A percentile compares a stretch with the other conserved stretches of the same genome.
These are phyloP conservation scores for Malus sylvestris DNA, from an alignment of 306 rosid species.

Conservation along the genomic window DNA sequence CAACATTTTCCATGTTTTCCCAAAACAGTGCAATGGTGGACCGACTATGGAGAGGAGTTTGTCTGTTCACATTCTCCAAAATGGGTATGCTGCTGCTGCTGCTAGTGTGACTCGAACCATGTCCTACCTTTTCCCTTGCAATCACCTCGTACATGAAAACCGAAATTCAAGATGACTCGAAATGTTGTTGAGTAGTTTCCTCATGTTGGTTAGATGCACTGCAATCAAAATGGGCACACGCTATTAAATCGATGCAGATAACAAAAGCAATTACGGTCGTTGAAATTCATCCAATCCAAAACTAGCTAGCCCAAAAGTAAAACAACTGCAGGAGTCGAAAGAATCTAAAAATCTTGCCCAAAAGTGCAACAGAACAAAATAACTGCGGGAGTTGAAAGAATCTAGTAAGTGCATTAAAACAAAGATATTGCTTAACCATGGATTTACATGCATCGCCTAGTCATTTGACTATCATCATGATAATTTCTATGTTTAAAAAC, in stretches of 20 bases:
- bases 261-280: no score
- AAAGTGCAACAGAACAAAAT: background rate
- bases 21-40: constrained; percentile 76
- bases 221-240: background rate
- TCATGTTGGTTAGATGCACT: background rate
- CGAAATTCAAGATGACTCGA: background rate
- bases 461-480: background rate
- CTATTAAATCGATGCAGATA: background rate
- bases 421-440: no score
- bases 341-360: background rate
- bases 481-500: background rate
- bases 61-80: constrained; percentile 62
- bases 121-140: background rate
- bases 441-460: no score
- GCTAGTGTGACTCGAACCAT: background rate
- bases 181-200: background rate
- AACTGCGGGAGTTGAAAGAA: background rate
- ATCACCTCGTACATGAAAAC: background rate
- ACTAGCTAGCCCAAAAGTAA: no score
- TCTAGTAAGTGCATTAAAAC: background rate
- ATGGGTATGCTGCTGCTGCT: constrained; percentile 35
- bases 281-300: no score
- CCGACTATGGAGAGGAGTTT: constrained; percentile 66
- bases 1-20: background rate
- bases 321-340: background rate